These are phyloP conservation scores for Incumbomyces delicatus DNA, from an alignment of 2,329 filamentous ascomycete genomes.

Conservation along the genomic window DNA sequence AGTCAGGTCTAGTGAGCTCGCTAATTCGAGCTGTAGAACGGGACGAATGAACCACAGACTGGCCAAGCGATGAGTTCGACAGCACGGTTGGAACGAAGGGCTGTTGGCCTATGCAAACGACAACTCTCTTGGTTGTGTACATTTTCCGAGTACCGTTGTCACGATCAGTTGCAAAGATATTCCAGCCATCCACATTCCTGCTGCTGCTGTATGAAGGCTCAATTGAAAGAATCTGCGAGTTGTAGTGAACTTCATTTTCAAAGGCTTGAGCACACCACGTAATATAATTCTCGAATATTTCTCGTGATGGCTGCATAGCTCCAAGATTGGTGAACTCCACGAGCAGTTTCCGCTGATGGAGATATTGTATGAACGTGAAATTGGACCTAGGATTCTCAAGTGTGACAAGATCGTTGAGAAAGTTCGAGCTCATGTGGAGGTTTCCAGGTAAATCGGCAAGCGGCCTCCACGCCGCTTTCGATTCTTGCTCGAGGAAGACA, in stretches of 20 bases:
- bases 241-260: conserved; percentile 7
- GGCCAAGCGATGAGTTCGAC: background rate
- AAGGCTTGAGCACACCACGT: conserved; percentile 15
- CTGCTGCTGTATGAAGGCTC: conserved; percentile 3
- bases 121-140: conserved; percentile 12
- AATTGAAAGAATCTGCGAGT: conserved; percentile 7
- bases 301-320: conserved; percentile 10
- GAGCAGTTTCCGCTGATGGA: conserved; percentile 14
- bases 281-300: conserved; percentile 15
- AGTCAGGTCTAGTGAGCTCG: background rate
- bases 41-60: conserved; percentile 12
- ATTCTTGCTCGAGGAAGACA: conserved; percentile 15
- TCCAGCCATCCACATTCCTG: conserved; percentile 10
- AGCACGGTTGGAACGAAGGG: conserved; percentile 10
- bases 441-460: conserved; percentile 6
- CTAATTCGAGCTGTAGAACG: conserved; percentile 1
- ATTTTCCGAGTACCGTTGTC: conserved; percentile 9
- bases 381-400: conserved; percentile 16
- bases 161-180: conserved; percentile 8
- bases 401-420: conserved; percentile 18
- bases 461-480: conserved; percentile 12
- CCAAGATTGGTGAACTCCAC: conserved; percentile 12
- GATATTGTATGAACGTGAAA: conserved; percentile 19
- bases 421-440: conserved; percentile 12
- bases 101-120: conserved; percentile 10